phyloP scores from a whole-genome alignment of 345 rosid genomes.

The Erodium maritimum region DNA sequence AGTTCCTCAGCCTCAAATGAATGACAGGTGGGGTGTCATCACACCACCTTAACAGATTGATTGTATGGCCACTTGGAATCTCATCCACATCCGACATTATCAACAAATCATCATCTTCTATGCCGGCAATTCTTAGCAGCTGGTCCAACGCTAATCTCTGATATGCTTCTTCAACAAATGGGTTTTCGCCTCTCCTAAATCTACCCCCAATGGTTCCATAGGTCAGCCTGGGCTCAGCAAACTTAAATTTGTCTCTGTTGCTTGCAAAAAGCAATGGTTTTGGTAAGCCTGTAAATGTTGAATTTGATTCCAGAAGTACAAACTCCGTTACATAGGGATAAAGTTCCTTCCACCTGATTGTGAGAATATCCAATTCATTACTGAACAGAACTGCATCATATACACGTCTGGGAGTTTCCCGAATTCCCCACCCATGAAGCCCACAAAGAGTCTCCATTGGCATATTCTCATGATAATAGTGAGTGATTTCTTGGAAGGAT shows the following conservation, averaged over 20 bases:
- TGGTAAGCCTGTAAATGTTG: slow-evolving; percentile 21
- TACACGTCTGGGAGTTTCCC: slow-evolving; percentile 22
- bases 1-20: slow-evolving; percentile 21
- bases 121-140: slow-evolving; percentile 22
- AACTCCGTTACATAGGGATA: slow-evolving; percentile 22
- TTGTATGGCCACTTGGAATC: slow-evolving; percentile 26
- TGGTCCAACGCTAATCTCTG: slow-evolving; percentile 25
- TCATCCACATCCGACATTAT: slow-evolving; percentile 31
- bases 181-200: slow-evolving; percentile 22
- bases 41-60: slow-evolving; percentile 27
- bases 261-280: slow-evolving; percentile 14
- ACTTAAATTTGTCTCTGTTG: slow-evolving; percentile 16
- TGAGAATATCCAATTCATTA: slow-evolving; percentile 23
- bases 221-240: slow-evolving; percentile 19
- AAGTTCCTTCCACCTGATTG: slow-evolving; percentile 22
- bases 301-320: slow-evolving; percentile 23
- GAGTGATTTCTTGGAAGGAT: slow-evolving; percentile 14
- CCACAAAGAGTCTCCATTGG: slow-evolving; percentile 24
- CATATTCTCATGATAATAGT: slow-evolving; percentile 21
- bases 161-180: slow-evolving; percentile 24
- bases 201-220: slow-evolving; percentile 23
- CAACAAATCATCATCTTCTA: slow-evolving; percentile 24
- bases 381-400: slow-evolving; percentile 25
- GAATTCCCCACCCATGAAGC: slow-evolving; percentile 23
- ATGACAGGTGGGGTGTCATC: slow-evolving; percentile 20